phyloP scores from a whole-genome alignment of 108 stramenopile species.

The Skeletonema marinoi region DNA sequence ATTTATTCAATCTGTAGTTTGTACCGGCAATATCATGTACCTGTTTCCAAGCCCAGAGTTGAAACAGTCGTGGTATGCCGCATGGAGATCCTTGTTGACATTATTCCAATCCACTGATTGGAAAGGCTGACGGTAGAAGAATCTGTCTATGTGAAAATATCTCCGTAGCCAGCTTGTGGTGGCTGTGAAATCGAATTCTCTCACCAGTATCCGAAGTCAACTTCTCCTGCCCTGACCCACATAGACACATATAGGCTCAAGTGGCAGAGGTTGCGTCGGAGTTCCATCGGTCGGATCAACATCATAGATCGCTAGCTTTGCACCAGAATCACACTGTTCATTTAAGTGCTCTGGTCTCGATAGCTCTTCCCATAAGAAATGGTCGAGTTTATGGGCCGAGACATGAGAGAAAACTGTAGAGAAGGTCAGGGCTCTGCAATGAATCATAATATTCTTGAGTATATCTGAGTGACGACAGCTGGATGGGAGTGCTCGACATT shows the following conservation, averaged over 20 bases:
- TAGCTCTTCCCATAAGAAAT: not conserved
- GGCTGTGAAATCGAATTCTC: slow-evolving; percentile 7
- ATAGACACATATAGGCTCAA: slow-evolving; percentile 10
- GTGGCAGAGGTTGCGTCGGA: not conserved
- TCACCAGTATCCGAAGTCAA: slow-evolving; percentile 16
- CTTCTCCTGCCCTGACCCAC: slow-evolving; percentile 14
- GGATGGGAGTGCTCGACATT: too few species aligned
- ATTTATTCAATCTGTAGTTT: not conserved
- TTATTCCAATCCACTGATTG: slow-evolving; percentile 2
- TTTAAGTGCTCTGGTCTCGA: not conserved
- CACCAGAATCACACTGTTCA: not conserved
- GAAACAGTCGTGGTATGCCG: slow-evolving; percentile 1
- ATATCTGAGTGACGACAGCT: too few species aligned
- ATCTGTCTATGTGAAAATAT: not conserved
- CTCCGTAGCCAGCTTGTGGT: not conserved
- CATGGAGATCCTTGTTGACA: not conserved
- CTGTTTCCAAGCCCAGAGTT: slow-evolving; percentile 16
- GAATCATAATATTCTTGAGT: too few species aligned
- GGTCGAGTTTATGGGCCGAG: slow-evolving; percentile 9
- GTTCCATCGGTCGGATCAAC: not conserved
- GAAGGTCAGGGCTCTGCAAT: too few species aligned
- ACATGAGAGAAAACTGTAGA: too few species aligned
- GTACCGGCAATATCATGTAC: slow-evolving; percentile 15
- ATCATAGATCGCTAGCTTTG: not conserved
- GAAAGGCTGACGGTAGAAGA: not conserved